Evolutionary conservation across 2,329 filamentous ascomycete genomes (phyloP).

Genomic region (Hypocrella siamensis): DNA sequence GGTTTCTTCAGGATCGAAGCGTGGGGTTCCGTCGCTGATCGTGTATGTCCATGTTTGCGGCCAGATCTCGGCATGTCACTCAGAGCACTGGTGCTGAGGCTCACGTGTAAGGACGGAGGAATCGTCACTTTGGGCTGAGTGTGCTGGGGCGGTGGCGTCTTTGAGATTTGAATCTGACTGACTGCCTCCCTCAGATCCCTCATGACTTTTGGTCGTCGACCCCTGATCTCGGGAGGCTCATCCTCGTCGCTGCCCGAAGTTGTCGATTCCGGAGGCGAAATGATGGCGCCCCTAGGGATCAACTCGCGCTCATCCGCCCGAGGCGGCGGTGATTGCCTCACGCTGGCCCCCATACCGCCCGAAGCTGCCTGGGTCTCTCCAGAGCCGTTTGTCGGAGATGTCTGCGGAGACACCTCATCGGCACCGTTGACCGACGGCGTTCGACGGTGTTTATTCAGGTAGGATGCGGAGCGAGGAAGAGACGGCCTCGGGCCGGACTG

Average conservation of each 20-base stretch:
- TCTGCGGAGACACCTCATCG: constrained; percentile 15
- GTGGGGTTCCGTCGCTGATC: constrained; percentile 40
- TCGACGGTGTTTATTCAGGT: constrained; percentile 47
- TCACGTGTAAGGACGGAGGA: constrained; percentile 21
- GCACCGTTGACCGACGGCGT: constrained; percentile 29
- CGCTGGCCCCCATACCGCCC: constrained; percentile 33
- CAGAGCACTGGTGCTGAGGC: constrained; percentile 30
- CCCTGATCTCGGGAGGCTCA: constrained; percentile 30
- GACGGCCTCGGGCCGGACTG: constrained; percentile 32
- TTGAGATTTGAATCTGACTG: no score
- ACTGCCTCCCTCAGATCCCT: constrained; percentile 69
- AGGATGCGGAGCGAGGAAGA: constrained; percentile 49
- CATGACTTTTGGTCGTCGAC: constrained; percentile 34
- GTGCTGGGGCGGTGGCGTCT: constrained; percentile 36
- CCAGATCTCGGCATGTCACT: constrained; percentile 22
- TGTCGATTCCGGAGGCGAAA: constrained; percentile 80
- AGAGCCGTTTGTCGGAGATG: constrained; percentile 12
- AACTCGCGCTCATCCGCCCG: constrained; percentile 46
- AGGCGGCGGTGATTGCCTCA: constrained; percentile 75
- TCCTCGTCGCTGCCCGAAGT: constrained; percentile 77
- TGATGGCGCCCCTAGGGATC: constrained; percentile 72
- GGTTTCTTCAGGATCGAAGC: constrained; percentile 28
- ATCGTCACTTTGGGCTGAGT: constrained; percentile 10
- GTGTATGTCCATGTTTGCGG: constrained; percentile 31
- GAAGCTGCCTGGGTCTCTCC: constrained; percentile 12